phyloP scores from a whole-genome alignment of 305 asterid genomes.

The Solanum hybrid region DNA sequence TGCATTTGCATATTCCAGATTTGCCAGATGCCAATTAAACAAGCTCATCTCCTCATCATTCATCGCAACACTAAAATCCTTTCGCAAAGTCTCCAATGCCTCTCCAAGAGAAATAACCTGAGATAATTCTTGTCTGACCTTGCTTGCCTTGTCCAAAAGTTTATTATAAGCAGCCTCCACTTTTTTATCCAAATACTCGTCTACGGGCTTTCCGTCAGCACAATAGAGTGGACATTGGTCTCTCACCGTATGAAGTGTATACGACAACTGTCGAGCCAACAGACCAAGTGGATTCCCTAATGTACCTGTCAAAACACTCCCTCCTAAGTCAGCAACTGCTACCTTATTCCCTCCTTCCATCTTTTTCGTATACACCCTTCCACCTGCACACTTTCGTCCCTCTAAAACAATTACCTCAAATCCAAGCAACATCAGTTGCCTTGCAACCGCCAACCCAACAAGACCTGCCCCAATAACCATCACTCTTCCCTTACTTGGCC shows the following conservation, averaged over 20 bases:
- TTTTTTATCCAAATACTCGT: constrained; percentile 52
- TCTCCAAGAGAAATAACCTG: constrained; percentile 86
- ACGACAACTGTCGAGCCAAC: constrained; percentile 70
- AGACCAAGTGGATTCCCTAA: constrained; percentile 83
- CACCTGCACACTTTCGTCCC: constrained; percentile 82
- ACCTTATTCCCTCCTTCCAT: constrained; percentile 42
- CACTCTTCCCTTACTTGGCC: constrained; percentile 35
- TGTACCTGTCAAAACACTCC: constrained; percentile 85
- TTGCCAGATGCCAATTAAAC: constrained; percentile 87
- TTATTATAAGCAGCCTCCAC: constrained; percentile 58
- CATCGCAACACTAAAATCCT: constrained; percentile 26
- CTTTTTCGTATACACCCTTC: constrained; percentile 75
- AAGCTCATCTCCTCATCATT: constrained; percentile 60
- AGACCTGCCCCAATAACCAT: constrained; percentile 80
- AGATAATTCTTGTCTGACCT: constrained; percentile 60
- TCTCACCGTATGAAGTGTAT: constrained; percentile 73
- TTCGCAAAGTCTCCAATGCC: constrained; percentile 67
- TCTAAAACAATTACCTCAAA: constrained; percentile 74
- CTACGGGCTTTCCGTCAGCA: constrained; percentile 51
- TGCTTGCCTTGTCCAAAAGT: constrained; percentile 63
- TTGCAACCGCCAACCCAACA: constrained; percentile 77
- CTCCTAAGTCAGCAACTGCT: constrained; percentile 79
- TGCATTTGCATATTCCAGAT: constrained; percentile 82
- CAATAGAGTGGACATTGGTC: constrained; percentile 79
- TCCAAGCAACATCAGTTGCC: constrained; percentile 84